A percentile compares a stretch with the other conserved stretches of the same genome.
phyloP scores from a whole-genome alignment of 148 eudicot genomes.

The Rhododendron vialii region DNA sequence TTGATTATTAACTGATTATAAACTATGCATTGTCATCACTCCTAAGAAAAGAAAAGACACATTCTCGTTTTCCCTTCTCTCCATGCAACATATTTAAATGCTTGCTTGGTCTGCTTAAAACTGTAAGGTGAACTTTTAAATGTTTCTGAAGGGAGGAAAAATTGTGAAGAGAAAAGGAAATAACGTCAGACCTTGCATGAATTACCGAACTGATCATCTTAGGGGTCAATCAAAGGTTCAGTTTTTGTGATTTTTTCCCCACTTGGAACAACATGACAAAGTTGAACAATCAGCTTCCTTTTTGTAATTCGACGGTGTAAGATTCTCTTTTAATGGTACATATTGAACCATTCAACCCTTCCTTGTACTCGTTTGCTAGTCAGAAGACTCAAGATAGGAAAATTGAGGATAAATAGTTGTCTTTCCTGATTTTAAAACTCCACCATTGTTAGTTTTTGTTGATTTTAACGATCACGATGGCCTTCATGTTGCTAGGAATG shows the following conservation, averaged over 20 bases:
- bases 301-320: neutral
- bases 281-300: neutral
- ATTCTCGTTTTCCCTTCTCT: neutral
- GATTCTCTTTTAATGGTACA: neutral
- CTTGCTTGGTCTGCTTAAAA: neutral
- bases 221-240: neutral
- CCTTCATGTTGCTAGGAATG: slow-evolving; percentile 51
- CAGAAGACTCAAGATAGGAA: neutral
- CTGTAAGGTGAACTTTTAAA: neutral
- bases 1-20: neutral
- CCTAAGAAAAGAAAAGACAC: neutral
- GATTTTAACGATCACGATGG: neutral
- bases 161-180: neutral
- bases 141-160: neutral
- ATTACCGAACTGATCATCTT: neutral
- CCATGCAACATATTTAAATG: neutral
- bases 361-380: neutral
- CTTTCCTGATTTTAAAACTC: neutral
- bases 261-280: neutral
- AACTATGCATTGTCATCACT: neutral
- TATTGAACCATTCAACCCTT: neutral
- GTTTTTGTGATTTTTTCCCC: neutral
- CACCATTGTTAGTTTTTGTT: neutral
- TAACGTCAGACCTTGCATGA: neutral
- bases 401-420: neutral